Base-by-base conservation (phyloP, 164 flowering plant species). In the Platanus orientalis region DNA sequence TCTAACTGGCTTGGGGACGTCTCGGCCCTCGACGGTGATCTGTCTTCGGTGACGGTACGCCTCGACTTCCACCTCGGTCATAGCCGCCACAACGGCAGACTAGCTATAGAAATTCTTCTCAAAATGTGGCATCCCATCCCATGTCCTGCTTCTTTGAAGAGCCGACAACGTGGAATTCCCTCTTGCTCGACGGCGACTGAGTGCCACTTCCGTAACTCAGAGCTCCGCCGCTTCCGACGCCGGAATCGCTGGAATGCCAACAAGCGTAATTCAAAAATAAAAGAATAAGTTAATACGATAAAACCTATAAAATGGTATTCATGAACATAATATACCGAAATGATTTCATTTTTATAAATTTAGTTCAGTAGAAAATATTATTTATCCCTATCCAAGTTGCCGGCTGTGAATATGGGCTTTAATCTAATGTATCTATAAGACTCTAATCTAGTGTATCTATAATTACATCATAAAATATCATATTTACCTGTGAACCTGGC, bases 91-190 rank as follows among this genome's bases (percentile, higher is more conserved):
- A 3, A 84, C 58, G 0, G 85, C 79, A 0, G 89, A 73, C 74
- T 95, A 97, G 20, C 78, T 80, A 57, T 95, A 95, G 75, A 95
- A 95, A 68, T 88, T 90, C 87, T 95, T 95, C 86, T 92, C 96
- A 52, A 92, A 92, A 12, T 82, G 94, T 39, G 88, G 79, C 66
- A 92, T 73, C 13, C 91, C 99, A 54, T 95, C 98, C n/a, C 74
- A 89, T 75, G 68, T 90, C 96, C 62, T 58, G 40, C 73, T 84
- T 87, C 73, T 71, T 66, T 0, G 83, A 83, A 1, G 95, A 66
- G 51, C 79, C 80, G 3, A 60, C 60, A 29, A 79, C 80, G 14
- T 77, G 83, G 28, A 61, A 61, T 14, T 81, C 86, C 61, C 66
- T 81, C 73, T 62, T 77, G 51, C 76, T 70, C 4, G 92, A n/a